Evolutionary conservation across 805 yeast species (phyloP).

Genomic region (Maudiozyma saulgeensis): DNA sequence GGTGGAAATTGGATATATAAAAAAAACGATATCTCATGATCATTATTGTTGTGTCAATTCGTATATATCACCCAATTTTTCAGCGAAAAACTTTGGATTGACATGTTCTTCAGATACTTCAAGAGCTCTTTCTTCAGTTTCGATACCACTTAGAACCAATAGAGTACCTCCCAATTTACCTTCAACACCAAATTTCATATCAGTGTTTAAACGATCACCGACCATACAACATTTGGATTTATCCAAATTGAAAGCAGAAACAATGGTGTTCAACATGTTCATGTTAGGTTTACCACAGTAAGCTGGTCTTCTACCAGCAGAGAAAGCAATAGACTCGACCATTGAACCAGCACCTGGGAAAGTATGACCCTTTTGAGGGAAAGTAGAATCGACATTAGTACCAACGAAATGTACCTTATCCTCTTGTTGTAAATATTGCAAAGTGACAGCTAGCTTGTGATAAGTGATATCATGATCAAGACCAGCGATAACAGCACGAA

Average conservation of each 20-base stretch:
- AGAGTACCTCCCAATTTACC: constrained; percentile 78
- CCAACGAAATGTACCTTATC: constrained; percentile 64
- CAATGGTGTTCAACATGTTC: constrained; percentile 84
- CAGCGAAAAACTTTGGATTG: constrained; percentile 59
- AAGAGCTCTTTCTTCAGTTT: constrained; percentile 54
- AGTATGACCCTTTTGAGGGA: constrained; percentile 76
- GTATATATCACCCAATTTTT: constrained; percentile 66
- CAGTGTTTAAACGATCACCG: constrained; percentile 93
- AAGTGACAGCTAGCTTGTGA: constrained; percentile 67
- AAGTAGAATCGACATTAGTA: constrained; percentile 91
- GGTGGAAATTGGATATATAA: neutral
- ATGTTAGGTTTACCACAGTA: constrained; percentile 90
- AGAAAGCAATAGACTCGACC: constrained; percentile 63
- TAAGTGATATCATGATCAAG: constrained; percentile 71
- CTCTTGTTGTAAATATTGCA: constrained; percentile 63
- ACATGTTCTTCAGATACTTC: constrained; percentile 27
- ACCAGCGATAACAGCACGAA: constrained; percentile 88
- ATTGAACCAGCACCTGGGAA: constrained; percentile 95
- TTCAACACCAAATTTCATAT: constrained; percentile 80
- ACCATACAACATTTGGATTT: constrained; percentile 71
- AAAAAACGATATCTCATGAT: neutral
- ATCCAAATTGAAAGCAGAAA: constrained; percentile 50
- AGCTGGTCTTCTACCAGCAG: constrained; percentile 75
- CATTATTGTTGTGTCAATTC: constrained; percentile 31
- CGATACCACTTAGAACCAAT: constrained; percentile 87